Evolutionary conservation across 2,329 filamentous ascomycete genomes (phyloP).

Genomic region (Pseudocercospora musae): DNA sequence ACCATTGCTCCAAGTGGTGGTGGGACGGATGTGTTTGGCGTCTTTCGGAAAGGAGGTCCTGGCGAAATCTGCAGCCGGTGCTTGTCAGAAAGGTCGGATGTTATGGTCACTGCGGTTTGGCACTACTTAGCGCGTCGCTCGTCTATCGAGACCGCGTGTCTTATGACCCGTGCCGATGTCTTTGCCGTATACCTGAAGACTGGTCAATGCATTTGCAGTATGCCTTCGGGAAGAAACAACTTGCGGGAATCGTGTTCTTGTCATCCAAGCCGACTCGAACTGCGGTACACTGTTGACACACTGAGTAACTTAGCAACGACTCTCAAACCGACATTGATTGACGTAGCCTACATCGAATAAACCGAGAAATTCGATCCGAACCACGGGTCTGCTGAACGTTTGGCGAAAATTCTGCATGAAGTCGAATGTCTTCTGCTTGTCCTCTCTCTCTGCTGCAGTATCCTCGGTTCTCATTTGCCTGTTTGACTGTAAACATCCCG

Average conservation of each 20-base stretch:
- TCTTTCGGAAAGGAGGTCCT: constrained; percentile 59
- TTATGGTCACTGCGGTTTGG: background rate
- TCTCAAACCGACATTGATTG: background rate
- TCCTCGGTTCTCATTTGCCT: constrained; percentile 56
- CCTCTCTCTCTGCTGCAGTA: constrained; percentile 43
- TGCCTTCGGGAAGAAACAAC: background rate
- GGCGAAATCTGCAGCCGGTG: constrained; percentile 50
- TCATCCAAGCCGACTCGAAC: constrained; percentile 75
- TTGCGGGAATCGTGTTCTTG: constrained; percentile 70
- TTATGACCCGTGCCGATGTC: constrained; percentile 56
- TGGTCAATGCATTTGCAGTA: background rate
- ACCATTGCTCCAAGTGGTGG: constrained; percentile 17
- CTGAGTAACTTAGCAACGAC: background rate
- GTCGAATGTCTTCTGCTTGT: constrained; percentile 62
- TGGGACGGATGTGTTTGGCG: constrained; percentile 6
- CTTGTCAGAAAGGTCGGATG: background rate
- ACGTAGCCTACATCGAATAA: constrained; percentile 52
- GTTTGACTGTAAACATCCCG: background rate
- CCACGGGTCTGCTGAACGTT: constrained; percentile 73
- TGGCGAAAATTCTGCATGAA: constrained; percentile 79
- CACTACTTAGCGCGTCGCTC: constrained; percentile 62
- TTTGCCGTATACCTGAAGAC: constrained; percentile 36
- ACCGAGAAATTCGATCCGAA: constrained; percentile 71
- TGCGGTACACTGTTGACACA: constrained; percentile 46
- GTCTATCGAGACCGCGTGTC: constrained; percentile 67